A percentile compares a stretch with the other conserved stretches of the same genome.
Conservation (phyloP, 257 asterid species). For the Echium plantagineum region DNA sequence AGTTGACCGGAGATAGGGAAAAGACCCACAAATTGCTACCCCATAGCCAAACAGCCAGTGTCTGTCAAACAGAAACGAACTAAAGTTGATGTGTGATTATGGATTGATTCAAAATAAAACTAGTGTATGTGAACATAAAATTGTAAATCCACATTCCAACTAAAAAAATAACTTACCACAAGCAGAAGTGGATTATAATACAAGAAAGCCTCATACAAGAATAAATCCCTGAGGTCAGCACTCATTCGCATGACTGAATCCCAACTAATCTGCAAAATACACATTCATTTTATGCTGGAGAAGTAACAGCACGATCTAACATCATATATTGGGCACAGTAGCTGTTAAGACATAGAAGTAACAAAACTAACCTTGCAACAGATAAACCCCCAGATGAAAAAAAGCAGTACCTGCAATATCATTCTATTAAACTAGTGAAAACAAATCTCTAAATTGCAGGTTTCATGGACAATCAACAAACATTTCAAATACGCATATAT, state of each 20-base stretch:
- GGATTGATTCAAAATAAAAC: conserved; percentile 4
- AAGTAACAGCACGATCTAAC: conserved; percentile 7
- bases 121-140: not conserved
- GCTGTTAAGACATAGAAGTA: conserved; percentile 1
- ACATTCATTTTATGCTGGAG: conserved; percentile 12
- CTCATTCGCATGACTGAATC: conserved; percentile 99
- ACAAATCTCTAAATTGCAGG: conserved; percentile 4
- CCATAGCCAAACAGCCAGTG: conserved; percentile 97
- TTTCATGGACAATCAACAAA: not conserved
- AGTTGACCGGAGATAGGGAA: conserved; percentile 60
- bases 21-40: conserved; percentile 92
- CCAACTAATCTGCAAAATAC: conserved; percentile 77
- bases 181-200: conserved; percentile 96
- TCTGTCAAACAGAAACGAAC: conserved; percentile 40
- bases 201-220: conserved; percentile 93
- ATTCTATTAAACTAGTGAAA: conserved; percentile 15
- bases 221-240: conserved; percentile 75
- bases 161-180: conserved; percentile 58
- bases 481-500: not conserved
- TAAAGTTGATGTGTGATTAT: not conserved
- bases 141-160: conserved; percentile 4
- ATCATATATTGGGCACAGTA: not conserved
- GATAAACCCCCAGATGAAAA: conserved; percentile 68
- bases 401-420: conserved; percentile 58
- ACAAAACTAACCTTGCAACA: conserved; percentile 81